Conservation (phyloP, 495 filamentous ascomycete genomes). For the Platismatia glauca region DNA sequence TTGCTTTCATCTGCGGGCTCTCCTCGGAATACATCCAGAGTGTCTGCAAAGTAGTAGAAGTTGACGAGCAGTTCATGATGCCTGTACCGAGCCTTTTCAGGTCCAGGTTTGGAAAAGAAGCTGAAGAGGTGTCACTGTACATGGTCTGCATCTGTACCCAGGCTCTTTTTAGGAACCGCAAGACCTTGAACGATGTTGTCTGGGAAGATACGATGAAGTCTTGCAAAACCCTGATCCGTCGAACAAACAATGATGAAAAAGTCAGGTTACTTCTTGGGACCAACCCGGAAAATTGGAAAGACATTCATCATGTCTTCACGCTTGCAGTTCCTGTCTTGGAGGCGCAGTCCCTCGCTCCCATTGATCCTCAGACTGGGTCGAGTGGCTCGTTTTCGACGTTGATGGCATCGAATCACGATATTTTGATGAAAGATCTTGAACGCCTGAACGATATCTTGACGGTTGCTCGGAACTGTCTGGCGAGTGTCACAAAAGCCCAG, state of each 20-base stretch:
- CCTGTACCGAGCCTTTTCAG: not conserved
- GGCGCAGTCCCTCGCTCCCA: conserved; percentile 52
- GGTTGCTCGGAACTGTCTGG: conserved; percentile 76
- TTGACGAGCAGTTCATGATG: not conserved
- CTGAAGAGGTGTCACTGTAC: conserved; percentile 47
- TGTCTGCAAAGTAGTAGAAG: not conserved
- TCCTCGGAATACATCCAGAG: not conserved
- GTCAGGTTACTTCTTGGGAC: conserved; percentile 45
- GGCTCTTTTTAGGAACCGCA: conserved; percentile 40
- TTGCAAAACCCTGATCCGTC: conserved; percentile 41
- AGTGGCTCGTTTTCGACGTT: conserved; percentile 51
- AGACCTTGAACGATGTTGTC: conserved; percentile 36
- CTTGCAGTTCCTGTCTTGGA: conserved; percentile 54
- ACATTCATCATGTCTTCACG: conserved; percentile 50
- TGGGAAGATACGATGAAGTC: conserved; percentile 31
- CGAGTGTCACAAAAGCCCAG: conserved; percentile 72
- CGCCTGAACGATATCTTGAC: conserved; percentile 76
- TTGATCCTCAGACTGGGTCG: conserved; percentile 48
- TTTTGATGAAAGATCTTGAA: conserved; percentile 71
- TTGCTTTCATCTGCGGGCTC: not conserved
- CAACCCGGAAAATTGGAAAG: conserved; percentile 62
- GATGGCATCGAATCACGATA: conserved; percentile 69
- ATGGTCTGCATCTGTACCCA: conserved; percentile 45
- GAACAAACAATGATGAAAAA: conserved; percentile 46
- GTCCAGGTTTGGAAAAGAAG: conserved; percentile 11